Conservation (phyloP, 208 protist species). For the Sergeia podlipaevii region DNA sequence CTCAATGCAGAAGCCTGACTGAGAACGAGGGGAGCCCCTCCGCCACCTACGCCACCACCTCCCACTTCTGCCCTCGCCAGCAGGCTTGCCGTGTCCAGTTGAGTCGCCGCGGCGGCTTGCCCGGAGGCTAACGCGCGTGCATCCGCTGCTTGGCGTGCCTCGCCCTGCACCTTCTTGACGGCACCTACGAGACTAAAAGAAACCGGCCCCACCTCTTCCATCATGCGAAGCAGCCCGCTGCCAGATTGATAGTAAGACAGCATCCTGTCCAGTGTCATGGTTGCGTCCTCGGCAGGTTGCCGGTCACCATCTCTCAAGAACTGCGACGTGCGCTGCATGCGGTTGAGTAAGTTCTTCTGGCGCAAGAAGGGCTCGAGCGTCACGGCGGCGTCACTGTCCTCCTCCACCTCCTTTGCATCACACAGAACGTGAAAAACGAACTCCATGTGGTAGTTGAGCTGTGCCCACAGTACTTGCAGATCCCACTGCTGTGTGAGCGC, state of each 20-base stretch:
- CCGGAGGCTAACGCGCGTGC: not conserved
- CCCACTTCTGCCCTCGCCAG: conserved; percentile 24
- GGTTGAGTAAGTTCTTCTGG: conserved; percentile 40
- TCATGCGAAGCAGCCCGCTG: conserved; percentile 53
- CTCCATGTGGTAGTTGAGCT: conserved; percentile 83
- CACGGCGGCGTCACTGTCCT: conserved; percentile 51
- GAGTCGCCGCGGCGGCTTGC: conserved; percentile 38
- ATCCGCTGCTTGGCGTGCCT: conserved; percentile 35
- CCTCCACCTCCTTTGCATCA: conserved; percentile 59
- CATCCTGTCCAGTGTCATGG: conserved; percentile 55
- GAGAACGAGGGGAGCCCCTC: conserved; percentile 30
- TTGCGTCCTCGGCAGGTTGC: conserved; percentile 19
- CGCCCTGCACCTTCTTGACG: conserved; percentile 56
- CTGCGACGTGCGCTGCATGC: conserved; percentile 46
- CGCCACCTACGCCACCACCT: conserved; percentile 13
- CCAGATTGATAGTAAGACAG: conserved; percentile 43
- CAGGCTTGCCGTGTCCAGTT: conserved; percentile 31
- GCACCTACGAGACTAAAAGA: conserved; percentile 79
- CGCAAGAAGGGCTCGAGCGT: conserved; percentile 61
- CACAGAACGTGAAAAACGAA: conserved; percentile 72
- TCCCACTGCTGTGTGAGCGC: conserved; percentile 64
- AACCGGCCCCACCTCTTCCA: conserved; percentile 69
- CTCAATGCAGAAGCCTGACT: conserved; percentile 51
- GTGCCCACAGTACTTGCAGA: conserved; percentile 68
- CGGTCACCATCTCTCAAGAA: conserved; percentile 32